These are phyloP conservation scores for Osmanthus fragrans DNA, from an alignment of 257 asterid genomes.

Conservation along the genomic window DNA sequence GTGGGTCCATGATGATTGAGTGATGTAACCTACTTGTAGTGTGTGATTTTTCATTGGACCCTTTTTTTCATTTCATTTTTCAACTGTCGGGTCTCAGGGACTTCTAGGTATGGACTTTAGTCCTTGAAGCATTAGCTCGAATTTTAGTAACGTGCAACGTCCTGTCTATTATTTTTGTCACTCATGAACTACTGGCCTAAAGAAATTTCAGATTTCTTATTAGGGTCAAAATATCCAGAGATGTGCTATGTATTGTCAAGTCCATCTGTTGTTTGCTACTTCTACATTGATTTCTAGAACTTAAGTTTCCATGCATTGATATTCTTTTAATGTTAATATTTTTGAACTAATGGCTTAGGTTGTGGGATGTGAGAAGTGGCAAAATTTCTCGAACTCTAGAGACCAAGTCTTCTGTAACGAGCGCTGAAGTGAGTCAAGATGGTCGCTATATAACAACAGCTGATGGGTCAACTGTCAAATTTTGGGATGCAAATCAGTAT, in stretches of 20 bases:
- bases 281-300: background rate
- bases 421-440: constrained; percentile 98
- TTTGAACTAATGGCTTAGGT: constrained; percentile 42
- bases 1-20: background rate
- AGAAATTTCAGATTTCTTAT: background rate
- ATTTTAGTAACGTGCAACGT: background rate
- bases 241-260: background rate
- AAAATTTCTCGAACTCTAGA: constrained; percentile 83
- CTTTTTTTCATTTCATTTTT: background rate
- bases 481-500: constrained; percentile 99
- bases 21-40: background rate
- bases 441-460: constrained; percentile 92
- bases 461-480: constrained; percentile 83
- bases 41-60: background rate
- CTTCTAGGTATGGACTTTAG: background rate
- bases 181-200: background rate
- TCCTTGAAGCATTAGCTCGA: background rate
- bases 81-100: background rate
- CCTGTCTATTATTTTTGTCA: background rate
- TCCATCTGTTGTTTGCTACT: background rate
- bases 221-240: background rate
- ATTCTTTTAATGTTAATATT: constrained; percentile 12
- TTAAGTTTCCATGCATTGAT: background rate
- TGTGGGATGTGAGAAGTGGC: constrained; percentile 97
- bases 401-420: constrained; percentile 80